These are phyloP conservation scores for Alternaria consortialis DNA, from an alignment of 2,329 filamentous ascomycete species.

Conservation along the genomic window DNA sequence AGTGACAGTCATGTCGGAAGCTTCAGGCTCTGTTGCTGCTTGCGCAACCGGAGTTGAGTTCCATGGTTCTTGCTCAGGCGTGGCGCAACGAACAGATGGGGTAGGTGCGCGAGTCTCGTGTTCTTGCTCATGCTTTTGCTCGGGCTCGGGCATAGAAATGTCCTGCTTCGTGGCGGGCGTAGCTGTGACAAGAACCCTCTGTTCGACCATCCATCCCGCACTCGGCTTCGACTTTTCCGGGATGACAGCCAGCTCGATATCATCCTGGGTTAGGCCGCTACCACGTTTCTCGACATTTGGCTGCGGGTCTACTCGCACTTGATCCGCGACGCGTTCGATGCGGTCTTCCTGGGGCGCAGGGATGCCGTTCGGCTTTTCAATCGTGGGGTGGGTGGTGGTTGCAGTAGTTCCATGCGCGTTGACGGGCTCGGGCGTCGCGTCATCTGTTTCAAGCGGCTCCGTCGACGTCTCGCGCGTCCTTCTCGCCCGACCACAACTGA, in stretches of 20 bases:
- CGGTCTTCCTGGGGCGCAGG: neutral
- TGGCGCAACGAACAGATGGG: slow-evolving; percentile 15
- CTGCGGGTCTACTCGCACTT: neutral
- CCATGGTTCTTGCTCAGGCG: slow-evolving; percentile 18
- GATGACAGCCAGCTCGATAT: slow-evolving; percentile 8
- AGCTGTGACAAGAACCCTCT: slow-evolving; percentile 15
- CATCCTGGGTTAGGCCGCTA: neutral
- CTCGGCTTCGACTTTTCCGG: slow-evolving; percentile 16
- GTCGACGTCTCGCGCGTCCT: slow-evolving; percentile 11
- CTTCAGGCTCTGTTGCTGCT: neutral
- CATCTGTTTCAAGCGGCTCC: slow-evolving; percentile 6
- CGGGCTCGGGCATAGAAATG: neutral
- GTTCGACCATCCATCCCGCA: slow-evolving; percentile 15
- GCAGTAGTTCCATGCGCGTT: slow-evolving; percentile 11
- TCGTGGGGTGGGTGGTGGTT: slow-evolving; percentile 1
- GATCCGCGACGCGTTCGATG: neutral
- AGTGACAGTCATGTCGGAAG: neutral
- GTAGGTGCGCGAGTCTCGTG: neutral
- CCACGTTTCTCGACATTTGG: neutral
- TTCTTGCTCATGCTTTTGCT: neutral
- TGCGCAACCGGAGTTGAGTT: slow-evolving; percentile 6
- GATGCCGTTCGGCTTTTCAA: neutral
- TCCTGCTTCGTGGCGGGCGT: slow-evolving; percentile 5
- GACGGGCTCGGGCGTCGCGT: slow-evolving; percentile 6
- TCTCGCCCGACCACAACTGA: slow-evolving; percentile 18